A percentile compares a stretch with the other conserved stretches of the same genome.
These are phyloP conservation scores for Tetrastigma voinierianum DNA, from an alignment of 164 flowering plant genomes.

Conservation along the genomic window DNA sequence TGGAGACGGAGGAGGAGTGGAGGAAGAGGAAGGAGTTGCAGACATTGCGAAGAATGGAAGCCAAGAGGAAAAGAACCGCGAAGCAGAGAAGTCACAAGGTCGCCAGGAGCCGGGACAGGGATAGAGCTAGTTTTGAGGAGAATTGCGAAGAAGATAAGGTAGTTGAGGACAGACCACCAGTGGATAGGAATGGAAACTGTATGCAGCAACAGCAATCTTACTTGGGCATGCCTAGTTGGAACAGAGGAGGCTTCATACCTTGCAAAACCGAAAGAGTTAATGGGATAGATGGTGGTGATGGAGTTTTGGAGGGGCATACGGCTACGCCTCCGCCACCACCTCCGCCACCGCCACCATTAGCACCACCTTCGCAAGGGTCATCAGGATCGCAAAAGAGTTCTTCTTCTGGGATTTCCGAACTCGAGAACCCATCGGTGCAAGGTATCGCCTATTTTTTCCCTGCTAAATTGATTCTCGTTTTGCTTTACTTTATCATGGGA, in stretches of 20 bases:
- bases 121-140: background rate
- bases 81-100: constrained; percentile 32
- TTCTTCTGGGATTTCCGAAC: constrained; percentile 53
- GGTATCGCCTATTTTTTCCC: constrained; percentile 27
- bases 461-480: too few species aligned
- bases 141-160: constrained; percentile 13
- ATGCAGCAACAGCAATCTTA: background rate
- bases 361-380: constrained; percentile 30
- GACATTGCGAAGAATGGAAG: constrained; percentile 40
- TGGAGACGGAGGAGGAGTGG: constrained; percentile 45
- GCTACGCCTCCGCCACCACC: background rate
- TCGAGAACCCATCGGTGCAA: constrained; percentile 32
- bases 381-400: constrained; percentile 51
- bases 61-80: constrained; percentile 47
- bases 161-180: background rate
- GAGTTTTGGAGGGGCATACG: too few species aligned
- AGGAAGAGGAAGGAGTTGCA: constrained; percentile 54
- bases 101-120: constrained; percentile 7
- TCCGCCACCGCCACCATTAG: background rate
- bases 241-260: background rate
- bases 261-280: background rate
- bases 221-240: constrained; percentile 2
- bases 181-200: background rate
- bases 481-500: too few species aligned
- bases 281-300: constrained; percentile 3